Evolutionary conservation across 176 grass and related monocot genomes (phyloP).

Genomic region (Aegilops bicornis): DNA sequence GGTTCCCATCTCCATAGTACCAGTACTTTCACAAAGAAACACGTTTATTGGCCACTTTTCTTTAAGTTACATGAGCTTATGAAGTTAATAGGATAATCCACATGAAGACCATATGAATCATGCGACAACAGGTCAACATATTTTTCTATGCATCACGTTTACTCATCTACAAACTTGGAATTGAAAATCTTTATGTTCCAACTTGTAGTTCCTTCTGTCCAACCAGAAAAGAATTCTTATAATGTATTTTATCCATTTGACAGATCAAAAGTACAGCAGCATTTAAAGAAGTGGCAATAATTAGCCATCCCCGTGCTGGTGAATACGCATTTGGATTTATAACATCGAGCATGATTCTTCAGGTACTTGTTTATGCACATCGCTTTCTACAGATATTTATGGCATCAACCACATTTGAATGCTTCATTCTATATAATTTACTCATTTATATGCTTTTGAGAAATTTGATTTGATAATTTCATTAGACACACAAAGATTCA

Average conservation of each 20-base stretch:
- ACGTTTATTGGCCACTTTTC: background rate
- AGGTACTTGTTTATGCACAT: constrained; percentile 50
- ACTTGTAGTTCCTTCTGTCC: constrained; percentile 13
- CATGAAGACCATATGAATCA: background rate
- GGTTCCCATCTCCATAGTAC: constrained; percentile 82
- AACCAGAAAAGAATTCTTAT: background rate
- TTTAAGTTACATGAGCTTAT: background rate
- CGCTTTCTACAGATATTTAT: background rate
- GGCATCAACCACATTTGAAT: background rate
- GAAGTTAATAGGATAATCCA: background rate
- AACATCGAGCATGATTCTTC: constrained; percentile 83
- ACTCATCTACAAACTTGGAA: background rate
- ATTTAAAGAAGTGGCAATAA: constrained; percentile 96
- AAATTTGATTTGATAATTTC: background rate
- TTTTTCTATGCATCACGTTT: background rate
- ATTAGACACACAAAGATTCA: background rate
- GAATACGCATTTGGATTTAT: constrained; percentile 99
- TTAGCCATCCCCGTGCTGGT: constrained; percentile 84
- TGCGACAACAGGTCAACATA: background rate
- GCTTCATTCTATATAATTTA: background rate
- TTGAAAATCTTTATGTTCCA: constrained; percentile 12
- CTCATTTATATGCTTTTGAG: background rate
- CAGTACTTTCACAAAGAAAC: constrained; percentile 11
- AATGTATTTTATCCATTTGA: constrained; percentile 4
- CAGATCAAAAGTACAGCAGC: constrained; percentile 98